Evolutionary conservation across 305 asterid species (phyloP), one percentile per base, ranked within the genome.

Genomic region (Fraxinus velutina): DNA sequence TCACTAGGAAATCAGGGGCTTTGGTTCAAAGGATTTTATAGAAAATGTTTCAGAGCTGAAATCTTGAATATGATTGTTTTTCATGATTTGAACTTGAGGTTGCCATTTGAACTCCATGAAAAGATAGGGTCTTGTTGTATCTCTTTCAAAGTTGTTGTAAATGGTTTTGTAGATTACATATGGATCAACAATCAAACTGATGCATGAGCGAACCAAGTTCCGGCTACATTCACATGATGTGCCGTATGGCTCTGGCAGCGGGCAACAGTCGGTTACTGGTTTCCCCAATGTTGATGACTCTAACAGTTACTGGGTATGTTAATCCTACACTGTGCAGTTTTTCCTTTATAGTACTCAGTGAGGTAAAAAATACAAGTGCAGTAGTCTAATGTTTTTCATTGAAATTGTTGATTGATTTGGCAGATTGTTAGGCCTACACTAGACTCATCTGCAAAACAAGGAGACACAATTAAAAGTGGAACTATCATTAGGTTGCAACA

Each of bases 161-260:
- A 66, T 66, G 33, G 73, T 66, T 76, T 78, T 66, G 27, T 44
- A 89, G 93, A 82, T 82, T 81, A 83, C 88, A 13, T 94, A 93
- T 86, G 97, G 97, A 6, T 96, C 99, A 33, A 87, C 80, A 29
- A 90, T 96, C 90, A 96, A 96, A 85, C 90, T 96, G 92, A 91
- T 94, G 99, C 99, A 96, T 12, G 99, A 93, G 87, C 88, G 52
- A 86, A 94, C 99, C 12, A 96, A 93, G 84, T 88, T 88, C 82
- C 92, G 99, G 80, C 88, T 96, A 75, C 99, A 96, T 81, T 96
- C 99, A 0, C 99, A 96, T 62, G 98, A 94, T 84, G 99, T 96
- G 84, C 98, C 99, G 4, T 96, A 96, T 81, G 99, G 99, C 75
- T 96, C 99, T 79, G 99, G 98, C 76, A 96, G 99, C 77, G 99